phyloP scores from a whole-genome alignment of 2,329 filamentous ascomycete genomes.

The Teratosphaeria zuluensis region DNA sequence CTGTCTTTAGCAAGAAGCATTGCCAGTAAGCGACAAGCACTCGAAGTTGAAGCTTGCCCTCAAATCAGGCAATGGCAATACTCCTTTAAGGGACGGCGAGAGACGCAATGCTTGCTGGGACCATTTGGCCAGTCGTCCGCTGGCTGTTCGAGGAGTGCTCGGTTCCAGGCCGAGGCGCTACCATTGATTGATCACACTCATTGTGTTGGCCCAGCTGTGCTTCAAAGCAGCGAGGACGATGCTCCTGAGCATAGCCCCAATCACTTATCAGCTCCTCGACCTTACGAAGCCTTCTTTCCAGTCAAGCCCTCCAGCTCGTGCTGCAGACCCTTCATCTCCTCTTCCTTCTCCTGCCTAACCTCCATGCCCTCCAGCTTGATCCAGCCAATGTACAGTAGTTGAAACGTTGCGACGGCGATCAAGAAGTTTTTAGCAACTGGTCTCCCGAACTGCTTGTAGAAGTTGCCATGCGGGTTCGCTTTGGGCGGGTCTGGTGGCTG shows the following conservation, averaged over 20 bases:
- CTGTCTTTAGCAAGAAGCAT: too few species aligned
- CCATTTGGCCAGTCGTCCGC: background rate
- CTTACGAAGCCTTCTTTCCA: slow-evolving; percentile 1
- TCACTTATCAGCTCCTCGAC: background rate
- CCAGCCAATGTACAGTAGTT: slow-evolving; percentile 68
- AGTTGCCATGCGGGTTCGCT: slow-evolving; percentile 36
- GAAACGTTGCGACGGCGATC: slow-evolving; percentile 67
- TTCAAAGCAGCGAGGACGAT: background rate
- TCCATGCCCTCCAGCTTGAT: slow-evolving; percentile 64
- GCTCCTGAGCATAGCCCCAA: background rate
- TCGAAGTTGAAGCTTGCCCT: too few species aligned
- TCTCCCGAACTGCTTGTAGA: slow-evolving; percentile 66
- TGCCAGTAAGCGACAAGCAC: too few species aligned
- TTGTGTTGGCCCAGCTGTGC: background rate
- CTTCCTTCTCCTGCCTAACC: slow-evolving; percentile 48
- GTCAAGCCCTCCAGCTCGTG: slow-evolving; percentile 15
- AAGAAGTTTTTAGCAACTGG: slow-evolving; percentile 66
- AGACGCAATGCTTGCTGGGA: background rate
- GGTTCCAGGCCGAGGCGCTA: background rate
- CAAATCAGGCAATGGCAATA: background rate
- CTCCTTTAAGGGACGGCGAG: background rate
- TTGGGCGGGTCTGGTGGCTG: slow-evolving; percentile 13
- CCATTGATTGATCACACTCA: background rate
- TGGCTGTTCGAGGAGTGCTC: background rate
- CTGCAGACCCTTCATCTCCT: slow-evolving; percentile 15